Evolutionary conservation across 2,329 filamentous ascomycete species (phyloP), one percentile per base, ranked within the genome.

Genomic region (Xylaria polymorpha): DNA sequence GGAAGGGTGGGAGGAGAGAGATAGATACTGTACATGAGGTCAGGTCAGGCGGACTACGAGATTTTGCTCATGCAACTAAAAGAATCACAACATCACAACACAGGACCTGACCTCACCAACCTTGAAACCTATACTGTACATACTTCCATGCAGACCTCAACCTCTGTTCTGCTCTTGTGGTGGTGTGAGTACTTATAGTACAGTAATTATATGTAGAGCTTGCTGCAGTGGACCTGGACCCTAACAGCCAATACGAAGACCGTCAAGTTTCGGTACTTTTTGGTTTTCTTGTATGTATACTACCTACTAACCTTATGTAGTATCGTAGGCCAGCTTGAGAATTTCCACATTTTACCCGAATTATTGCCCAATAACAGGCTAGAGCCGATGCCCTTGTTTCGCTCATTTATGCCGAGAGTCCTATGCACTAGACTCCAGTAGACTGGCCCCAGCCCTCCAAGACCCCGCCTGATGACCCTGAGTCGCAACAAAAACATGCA

Each of bases 271-370:
- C 70, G 73, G 72, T 75, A 75, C 72, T 71, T 74, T 59, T 55
- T 44, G n/a, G n/a, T 39, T 15, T 43, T 25, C 6, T 32, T 4
- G 32, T n/a, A 56, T 4, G 32, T n/a, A 56, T 6, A n/a, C 37
- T 43, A 46, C 15, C 15, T 53, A 48, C 14, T 4, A n/a, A n/a
- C n/a, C n/a, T n/a, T n/a, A n/a, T n/a, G n/a, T n/a, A n/a, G n/a
- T 37, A 37, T 4, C 4, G 25, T 29, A 29, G 25, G 10, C 7
- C 7, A 37, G 10, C 37, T 7, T 37, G 4, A 18, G n/a, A 29
- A 48, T 44, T 72, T 50, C 72, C 73, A 72, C 60, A 75, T 73
- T 75, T 75, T 72, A 72, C 67, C 74, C 73, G 70, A 74, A 56
- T 68, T 56, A 63, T 71, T 56, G 66, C 50, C 73, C 73, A 75